Evolutionary conservation across 495 filamentous ascomycete genomes (phyloP).

Genomic region (Staphylotrichum tortipilum): DNA sequence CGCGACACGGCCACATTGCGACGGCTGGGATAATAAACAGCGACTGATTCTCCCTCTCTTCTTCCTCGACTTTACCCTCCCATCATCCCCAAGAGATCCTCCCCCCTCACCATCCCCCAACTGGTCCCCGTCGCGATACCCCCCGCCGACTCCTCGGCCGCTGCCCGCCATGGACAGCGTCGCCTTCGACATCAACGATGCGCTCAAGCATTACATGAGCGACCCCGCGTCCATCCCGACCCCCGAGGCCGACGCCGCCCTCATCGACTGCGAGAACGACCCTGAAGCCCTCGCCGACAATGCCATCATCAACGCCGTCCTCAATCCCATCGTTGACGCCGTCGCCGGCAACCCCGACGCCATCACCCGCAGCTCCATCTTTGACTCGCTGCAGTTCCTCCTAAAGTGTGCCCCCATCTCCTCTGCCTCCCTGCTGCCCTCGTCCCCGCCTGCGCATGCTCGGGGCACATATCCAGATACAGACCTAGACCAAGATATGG

Average conservation of each 20-base stretch:
- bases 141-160: neutral
- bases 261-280: constrained; percentile 87
- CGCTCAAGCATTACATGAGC: constrained; percentile 90
- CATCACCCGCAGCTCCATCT: constrained; percentile 63
- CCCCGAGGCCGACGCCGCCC: constrained; percentile 73
- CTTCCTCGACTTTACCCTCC: neutral
- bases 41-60: neutral
- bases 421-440: constrained; percentile 17
- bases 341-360: constrained; percentile 87
- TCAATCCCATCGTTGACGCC: constrained; percentile 90
- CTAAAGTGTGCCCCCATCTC: constrained; percentile 83
- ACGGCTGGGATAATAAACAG: constrained; percentile 4
- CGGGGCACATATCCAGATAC: too few relatives aligned
- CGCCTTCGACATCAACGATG: constrained; percentile 90
- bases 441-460: neutral
- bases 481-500: too few relatives aligned
- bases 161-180: constrained; percentile 59
- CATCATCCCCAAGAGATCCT: neutral
- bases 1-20: too few relatives aligned
- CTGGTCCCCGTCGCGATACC: constrained; percentile 9
- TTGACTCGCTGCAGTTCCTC: constrained; percentile 91
- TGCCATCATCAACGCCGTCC: constrained; percentile 67
- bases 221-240: constrained; percentile 77
- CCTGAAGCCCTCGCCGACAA: constrained; percentile 70
- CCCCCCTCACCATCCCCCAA: neutral